These are phyloP conservation scores for Elongisporangium prolatum DNA, from an alignment of 352 stramenopile genomes.

Conservation along the genomic window DNA sequence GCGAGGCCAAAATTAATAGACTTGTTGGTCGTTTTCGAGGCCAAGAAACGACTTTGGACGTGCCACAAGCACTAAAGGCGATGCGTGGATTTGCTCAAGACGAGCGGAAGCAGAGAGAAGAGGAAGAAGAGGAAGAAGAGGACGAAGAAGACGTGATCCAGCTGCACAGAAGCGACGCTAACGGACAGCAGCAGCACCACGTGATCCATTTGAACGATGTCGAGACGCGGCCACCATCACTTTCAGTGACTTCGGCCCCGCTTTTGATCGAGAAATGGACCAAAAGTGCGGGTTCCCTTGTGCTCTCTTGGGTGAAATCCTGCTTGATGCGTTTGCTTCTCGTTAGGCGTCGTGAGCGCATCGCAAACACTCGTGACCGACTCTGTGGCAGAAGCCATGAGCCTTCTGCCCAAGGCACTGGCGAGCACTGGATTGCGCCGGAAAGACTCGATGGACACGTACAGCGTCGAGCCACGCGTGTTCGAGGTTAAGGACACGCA, in stretches of 20 bases:
- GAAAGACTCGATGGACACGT: slow-evolving; percentile 18
- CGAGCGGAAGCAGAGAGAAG: slow-evolving; percentile 7
- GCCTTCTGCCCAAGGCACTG: slow-evolving; percentile 23
- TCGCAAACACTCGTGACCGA: slow-evolving; percentile 10
- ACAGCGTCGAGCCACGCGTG: slow-evolving; percentile 15
- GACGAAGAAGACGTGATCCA: slow-evolving; percentile 37
- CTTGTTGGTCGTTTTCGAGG: not conserved
- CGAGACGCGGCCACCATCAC: slow-evolving; percentile 1
- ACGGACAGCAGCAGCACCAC: slow-evolving; percentile 4
- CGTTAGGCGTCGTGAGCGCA: not conserved
- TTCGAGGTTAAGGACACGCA: slow-evolving; percentile 25
- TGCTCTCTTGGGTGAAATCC: no score
- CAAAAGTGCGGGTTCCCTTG: not conserved
- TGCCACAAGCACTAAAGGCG: not conserved
- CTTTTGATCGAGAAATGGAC: slow-evolving; percentile 16
- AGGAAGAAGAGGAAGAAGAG: slow-evolving; percentile 28
- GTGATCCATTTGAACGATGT: slow-evolving; percentile 9
- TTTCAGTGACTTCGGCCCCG: slow-evolving; percentile 5
- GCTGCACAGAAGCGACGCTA: not conserved
- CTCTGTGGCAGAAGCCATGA: slow-evolving; percentile 27
- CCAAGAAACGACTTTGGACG: not conserved
- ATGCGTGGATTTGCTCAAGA: slow-evolving; percentile 2
- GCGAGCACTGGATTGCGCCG: slow-evolving; percentile 3
- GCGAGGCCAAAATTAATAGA: not conserved
- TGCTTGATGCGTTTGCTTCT: not conserved